Percentiles rank a stretch among this genome's conserved stretches.
Conservation (phyloP, 139 green algal species). For the Chlamydomonas sp. region DNA sequence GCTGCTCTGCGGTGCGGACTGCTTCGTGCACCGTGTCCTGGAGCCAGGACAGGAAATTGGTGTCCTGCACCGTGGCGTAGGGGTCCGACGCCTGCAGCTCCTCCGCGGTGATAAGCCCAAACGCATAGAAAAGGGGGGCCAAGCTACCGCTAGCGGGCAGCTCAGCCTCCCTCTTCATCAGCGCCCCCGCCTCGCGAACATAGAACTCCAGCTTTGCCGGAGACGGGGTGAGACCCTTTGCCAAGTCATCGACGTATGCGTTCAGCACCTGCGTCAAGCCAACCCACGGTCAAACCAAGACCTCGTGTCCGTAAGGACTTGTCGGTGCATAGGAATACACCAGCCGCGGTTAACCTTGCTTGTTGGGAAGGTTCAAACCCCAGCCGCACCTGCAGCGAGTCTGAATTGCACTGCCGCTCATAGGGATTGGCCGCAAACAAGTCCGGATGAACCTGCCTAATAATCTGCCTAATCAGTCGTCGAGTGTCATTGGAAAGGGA, state of each 20-base stretch:
- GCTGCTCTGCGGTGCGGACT: constrained; percentile 74
- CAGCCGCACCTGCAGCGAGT: constrained; percentile 76
- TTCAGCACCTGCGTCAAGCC: constrained; percentile 73
- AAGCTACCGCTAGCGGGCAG: constrained; percentile 77
- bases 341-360: too few relatives aligned
- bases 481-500: constrained; percentile 12
- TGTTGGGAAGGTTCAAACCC: constrained; percentile 4
- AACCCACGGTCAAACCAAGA: not conserved
- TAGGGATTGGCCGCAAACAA: constrained; percentile 78
- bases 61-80: constrained; percentile 48
- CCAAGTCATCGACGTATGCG: constrained; percentile 80
- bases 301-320: too few relatives aligned
- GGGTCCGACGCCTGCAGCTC: constrained; percentile 61
- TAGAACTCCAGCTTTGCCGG: constrained; percentile 68
- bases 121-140: constrained; percentile 84
- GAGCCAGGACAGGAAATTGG: constrained; percentile 83
- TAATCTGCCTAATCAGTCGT: constrained; percentile 56
- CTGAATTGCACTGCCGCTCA: constrained; percentile 79
- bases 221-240: constrained; percentile 42
- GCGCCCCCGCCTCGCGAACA: constrained; percentile 54
- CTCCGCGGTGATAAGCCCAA: constrained; percentile 83
- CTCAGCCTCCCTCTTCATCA: constrained; percentile 62
- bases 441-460: constrained; percentile 88
- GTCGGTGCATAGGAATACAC: too few relatives aligned
- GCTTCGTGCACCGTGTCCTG: constrained; percentile 74